phyloP scores from a whole-genome alignment of 352 stramenopile genomes.

The Phytophthora lateralis region DNA sequence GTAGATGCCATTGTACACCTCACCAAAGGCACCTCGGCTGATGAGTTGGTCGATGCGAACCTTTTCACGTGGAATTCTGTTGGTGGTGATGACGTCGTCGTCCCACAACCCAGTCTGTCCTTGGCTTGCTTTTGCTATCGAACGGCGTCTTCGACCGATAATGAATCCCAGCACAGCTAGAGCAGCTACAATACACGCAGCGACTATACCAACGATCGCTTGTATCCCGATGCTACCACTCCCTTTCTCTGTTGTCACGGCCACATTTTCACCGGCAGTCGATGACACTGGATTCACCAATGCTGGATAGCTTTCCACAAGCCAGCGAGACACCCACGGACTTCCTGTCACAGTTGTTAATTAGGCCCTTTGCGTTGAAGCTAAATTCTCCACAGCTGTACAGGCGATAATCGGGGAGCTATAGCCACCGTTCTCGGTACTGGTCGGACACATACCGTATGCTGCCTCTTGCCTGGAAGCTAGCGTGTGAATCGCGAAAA shows the following conservation, averaged over 20 bases:
- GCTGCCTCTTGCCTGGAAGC: neutral
- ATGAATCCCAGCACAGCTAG: neutral
- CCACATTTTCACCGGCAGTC: too few species aligned
- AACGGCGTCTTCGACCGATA: neutral
- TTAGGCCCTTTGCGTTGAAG: neutral
- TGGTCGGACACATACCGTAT: neutral
- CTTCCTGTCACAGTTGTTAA: neutral
- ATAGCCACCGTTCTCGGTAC: neutral
- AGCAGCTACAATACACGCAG: neutral
- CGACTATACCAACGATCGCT: neutral
- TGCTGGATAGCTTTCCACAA: neutral
- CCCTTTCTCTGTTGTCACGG: too few species aligned
- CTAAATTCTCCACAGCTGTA: neutral
- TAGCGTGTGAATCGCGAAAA: neutral
- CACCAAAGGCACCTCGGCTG: slow-evolving; percentile 16
- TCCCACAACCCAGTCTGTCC: slow-evolving; percentile 13
- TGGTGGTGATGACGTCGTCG: slow-evolving; percentile 18
- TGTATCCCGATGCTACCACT: neutral
- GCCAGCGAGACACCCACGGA: neutral
- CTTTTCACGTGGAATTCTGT: slow-evolving; percentile 16
- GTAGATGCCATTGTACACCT: slow-evolving; percentile 13
- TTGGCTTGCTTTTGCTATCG: neutral
- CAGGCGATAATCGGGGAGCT: neutral
- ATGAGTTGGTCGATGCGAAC: slow-evolving; percentile 5
- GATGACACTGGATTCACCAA: too few species aligned